Conservation (phyloP, 1,139 yeast species). For the Magnusiomyces ingens region DNA sequence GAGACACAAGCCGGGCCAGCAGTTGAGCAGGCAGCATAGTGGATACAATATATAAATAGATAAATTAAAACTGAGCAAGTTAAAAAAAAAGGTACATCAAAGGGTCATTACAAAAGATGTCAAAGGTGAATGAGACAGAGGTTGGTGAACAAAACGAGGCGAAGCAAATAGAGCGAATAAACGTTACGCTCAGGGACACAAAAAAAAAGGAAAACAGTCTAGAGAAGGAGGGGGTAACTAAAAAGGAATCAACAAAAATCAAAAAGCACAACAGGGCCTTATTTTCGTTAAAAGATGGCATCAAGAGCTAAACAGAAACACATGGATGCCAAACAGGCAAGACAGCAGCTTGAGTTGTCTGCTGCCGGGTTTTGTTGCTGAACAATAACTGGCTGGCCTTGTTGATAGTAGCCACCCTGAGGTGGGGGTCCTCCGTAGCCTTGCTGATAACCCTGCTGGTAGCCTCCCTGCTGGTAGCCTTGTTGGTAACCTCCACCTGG, state of each 20-base stretch:
- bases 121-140: neutral
- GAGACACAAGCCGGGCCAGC: slow-evolving; percentile 21
- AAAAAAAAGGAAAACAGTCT: neutral
- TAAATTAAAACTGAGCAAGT: neutral
- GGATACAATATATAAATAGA: neutral
- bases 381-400: slow-evolving; percentile 36
- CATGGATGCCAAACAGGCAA: slow-evolving; percentile 35
- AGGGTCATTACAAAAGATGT: neutral
- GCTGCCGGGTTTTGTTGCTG: slow-evolving; percentile 31
- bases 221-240: neutral
- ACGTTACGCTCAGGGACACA: neutral
- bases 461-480: slow-evolving; percentile 19
- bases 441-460: slow-evolving; percentile 12
- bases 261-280: neutral
- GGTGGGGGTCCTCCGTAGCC: slow-evolving; percentile 18
- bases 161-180: neutral
- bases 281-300: slow-evolving; percentile 18
- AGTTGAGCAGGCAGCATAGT: slow-evolving; percentile 18
- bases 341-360: slow-evolving; percentile 31
- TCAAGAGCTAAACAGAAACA: slow-evolving; percentile 36
- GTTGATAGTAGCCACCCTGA: slow-evolving; percentile 6
- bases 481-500: slow-evolving; percentile 33
- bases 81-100: neutral
- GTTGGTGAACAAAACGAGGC: neutral
- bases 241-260: neutral